Evolutionary conservation across 2,329 filamentous ascomycete species (phyloP), one percentile per base, ranked within the genome.

Genomic region (Botryosphaeria dothidea): DNA sequence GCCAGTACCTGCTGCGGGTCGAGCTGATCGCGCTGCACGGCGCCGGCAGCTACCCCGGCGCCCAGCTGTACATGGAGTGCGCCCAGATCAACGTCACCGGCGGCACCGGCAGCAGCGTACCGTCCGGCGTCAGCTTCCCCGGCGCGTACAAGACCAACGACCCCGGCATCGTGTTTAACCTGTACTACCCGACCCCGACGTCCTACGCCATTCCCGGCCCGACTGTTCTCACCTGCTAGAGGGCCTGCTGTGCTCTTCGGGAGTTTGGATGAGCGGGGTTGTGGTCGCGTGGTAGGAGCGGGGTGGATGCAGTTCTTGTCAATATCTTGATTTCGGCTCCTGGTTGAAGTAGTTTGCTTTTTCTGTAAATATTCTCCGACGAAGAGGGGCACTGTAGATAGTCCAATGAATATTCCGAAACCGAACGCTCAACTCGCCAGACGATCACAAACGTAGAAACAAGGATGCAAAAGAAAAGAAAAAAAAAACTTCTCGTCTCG

Each of bases 151-250:
- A 73, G 38, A 72, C 79, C 1, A 77, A 68, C 57, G 82, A 84
- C 71, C 78, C 81, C 1, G 82, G 82, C 38, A 83, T 85, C 68
- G 74, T 80, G 29, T 79, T 83, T 68, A 81, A 83, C 70, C 57
- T 63, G 36, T 65, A 76, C 68, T 75, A 73, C 74, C 72, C 68
- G 65, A 74, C 73, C 67, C 73, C 74, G 23, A 72, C 69, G 67
- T 68, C 68, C 8, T 77, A 77, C 66, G 54, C 67, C 48, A 71
- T 76, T 49, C 74, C 74, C 5, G 74, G 74, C 27, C 73, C 73
- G 7, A 68, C 69, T 57, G 64, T 75, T 3, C 84, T 85, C 68
- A 78, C 71, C 17, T 85, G 83, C 71, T 85, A 75, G 36, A 67
- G 43, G 13, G 51, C 34, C 11, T 58, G 36, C 11, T 21, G 56